Conservation (phyloP, 106 monocot species). For the Platanthera zijinensis region DNA sequence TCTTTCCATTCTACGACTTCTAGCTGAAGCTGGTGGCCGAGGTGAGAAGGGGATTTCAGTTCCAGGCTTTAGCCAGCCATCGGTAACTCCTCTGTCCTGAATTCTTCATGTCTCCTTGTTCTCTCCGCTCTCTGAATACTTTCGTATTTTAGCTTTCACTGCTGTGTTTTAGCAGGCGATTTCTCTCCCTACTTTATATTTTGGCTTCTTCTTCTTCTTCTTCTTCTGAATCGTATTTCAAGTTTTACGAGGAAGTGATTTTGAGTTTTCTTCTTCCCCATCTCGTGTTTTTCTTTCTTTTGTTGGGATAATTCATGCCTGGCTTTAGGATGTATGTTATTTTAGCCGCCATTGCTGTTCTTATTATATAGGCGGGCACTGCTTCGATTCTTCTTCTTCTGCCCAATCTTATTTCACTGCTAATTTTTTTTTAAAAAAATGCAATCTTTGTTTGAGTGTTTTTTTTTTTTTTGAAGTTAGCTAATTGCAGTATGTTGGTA, state of each 20-base stretch:
- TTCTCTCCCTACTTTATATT: background rate
- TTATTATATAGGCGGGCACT: background rate
- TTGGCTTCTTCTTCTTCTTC: background rate
- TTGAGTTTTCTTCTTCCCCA: background rate
- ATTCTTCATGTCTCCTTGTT: background rate
- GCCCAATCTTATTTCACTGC: no score
- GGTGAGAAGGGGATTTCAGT: background rate
- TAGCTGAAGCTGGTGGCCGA: background rate
- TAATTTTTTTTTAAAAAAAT: no score
- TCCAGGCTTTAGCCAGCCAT: background rate
- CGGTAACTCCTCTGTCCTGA: background rate
- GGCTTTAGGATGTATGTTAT: background rate
- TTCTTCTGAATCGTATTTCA: background rate
- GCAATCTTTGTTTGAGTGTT: no score
- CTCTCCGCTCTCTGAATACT: background rate
- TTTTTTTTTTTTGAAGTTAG: background rate
- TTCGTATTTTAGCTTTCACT: background rate
- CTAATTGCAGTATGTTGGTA: conserved; percentile 1
- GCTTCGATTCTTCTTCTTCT: background rate
- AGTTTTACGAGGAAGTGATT: background rate
- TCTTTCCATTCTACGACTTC: background rate
- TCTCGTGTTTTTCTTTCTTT: background rate
- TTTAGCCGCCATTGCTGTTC: background rate
- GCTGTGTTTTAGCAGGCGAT: background rate
- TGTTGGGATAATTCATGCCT: background rate